A percentile compares a stretch with the other conserved stretches of the same genome.
Evolutionary conservation across 1,139 yeast genomes (phyloP).

Genomic region (Saccharomycopsis hybrid): DNA sequence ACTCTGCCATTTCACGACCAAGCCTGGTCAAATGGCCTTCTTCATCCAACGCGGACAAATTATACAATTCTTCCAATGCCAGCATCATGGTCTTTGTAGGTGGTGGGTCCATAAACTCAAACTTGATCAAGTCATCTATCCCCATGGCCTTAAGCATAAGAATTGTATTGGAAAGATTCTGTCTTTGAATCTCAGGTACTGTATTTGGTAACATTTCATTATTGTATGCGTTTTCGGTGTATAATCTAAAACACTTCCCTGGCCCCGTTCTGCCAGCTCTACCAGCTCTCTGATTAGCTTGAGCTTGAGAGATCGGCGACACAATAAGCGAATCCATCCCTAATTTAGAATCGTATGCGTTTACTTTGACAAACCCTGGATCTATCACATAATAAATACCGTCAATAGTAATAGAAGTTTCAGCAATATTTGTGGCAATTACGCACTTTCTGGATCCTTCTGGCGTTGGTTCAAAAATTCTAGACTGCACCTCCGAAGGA

Average conservation of each 20-base stretch:
- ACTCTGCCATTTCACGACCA: slow-evolving; percentile 83
- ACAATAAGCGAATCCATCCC: slow-evolving; percentile 93
- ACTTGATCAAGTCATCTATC: slow-evolving; percentile 66
- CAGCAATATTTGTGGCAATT: slow-evolving; percentile 93
- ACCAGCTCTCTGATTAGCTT: slow-evolving; percentile 95
- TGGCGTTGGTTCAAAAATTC: slow-evolving; percentile 87
- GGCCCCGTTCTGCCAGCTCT: slow-evolving; percentile 97
- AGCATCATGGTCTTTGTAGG: slow-evolving; percentile 64
- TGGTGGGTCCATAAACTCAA: slow-evolving; percentile 96
- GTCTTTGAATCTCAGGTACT: slow-evolving; percentile 90
- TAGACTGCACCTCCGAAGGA: slow-evolving; percentile 76
- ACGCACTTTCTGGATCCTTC: slow-evolving; percentile 76
- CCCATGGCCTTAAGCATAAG: slow-evolving; percentile 95
- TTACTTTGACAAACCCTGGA: slow-evolving; percentile 91
- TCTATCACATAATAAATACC: slow-evolving; percentile 87
- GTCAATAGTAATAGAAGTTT: slow-evolving; percentile 91
- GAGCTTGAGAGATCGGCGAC: slow-evolving; percentile 84
- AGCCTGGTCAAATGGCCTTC: slow-evolving; percentile 66
- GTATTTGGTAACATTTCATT: slow-evolving; percentile 84
- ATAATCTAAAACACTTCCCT: slow-evolving; percentile 86
- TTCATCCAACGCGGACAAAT: slow-evolving; percentile 75
- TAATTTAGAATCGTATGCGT: slow-evolving; percentile 69
- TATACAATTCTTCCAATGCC: slow-evolving; percentile 80
- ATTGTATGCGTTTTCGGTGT: slow-evolving; percentile 78
- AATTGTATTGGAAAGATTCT: slow-evolving; percentile 78